phyloP scores from a whole-genome alignment of 2,329 filamentous ascomycete genomes.

The Phaeomoniella chlamydospora region DNA sequence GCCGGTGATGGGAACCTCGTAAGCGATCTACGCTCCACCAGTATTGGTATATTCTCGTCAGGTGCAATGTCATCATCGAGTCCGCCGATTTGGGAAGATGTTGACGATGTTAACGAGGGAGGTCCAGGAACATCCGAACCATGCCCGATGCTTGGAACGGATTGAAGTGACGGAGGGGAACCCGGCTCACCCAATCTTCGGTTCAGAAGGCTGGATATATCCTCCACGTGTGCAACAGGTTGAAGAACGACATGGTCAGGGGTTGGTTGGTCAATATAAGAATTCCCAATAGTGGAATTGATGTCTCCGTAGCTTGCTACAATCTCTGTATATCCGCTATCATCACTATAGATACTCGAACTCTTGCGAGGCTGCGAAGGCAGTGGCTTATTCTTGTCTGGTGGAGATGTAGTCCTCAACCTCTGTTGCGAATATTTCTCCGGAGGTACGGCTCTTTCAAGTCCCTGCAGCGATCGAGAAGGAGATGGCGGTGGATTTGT shows the following conservation, averaged over 20 bases:
- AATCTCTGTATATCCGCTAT: slow-evolving; percentile 2
- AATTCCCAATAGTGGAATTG: not conserved
- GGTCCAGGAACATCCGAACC: not conserved
- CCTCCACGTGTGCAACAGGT: slow-evolving; percentile 14
- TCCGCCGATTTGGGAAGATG: not conserved
- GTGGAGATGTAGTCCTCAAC: slow-evolving; percentile 3
- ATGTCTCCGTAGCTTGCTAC: slow-evolving; percentile 4
- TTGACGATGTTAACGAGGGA: not conserved
- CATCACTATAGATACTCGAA: slow-evolving; percentile 5
- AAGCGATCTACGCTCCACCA: slow-evolving; percentile 6
- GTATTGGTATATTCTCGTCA: slow-evolving; percentile 2
- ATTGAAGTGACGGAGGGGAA: slow-evolving; percentile 1
- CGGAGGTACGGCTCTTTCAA: slow-evolving; percentile 9
- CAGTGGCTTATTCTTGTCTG: slow-evolving; percentile 2
- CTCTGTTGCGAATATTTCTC: slow-evolving; percentile 1
- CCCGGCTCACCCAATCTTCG: not conserved
- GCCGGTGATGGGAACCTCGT: slow-evolving; percentile 8
- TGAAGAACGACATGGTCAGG: slow-evolving; percentile 10
- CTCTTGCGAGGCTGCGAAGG: slow-evolving; percentile 5
- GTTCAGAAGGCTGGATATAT: slow-evolving; percentile 6
- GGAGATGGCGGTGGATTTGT: slow-evolving; percentile 4
- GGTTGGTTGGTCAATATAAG: slow-evolving; percentile 3
- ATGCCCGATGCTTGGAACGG: not conserved
- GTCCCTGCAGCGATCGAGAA: slow-evolving; percentile 8
- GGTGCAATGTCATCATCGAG: not conserved